A percentile compares a stretch with the other conserved stretches of the same genome.
Conservation (phyloP, 306 rosid genomes). For the Erythrophleum fordii region DNA sequence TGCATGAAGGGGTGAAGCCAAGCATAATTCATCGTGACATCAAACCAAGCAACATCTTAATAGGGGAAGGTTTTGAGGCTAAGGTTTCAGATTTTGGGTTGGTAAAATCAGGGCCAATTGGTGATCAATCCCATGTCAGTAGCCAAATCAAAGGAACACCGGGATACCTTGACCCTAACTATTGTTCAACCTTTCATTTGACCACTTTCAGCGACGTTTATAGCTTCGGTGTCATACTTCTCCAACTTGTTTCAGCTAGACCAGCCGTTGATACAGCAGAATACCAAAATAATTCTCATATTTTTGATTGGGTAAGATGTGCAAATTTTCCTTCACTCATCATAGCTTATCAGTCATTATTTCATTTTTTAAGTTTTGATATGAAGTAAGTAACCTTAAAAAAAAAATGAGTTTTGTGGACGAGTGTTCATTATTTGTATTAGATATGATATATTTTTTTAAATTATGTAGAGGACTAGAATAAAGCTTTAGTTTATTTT, state of each 20-base stretch:
- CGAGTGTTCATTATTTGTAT: too few relatives aligned
- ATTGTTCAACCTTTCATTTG: conserved; percentile 80
- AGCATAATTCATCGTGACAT: conserved; percentile 81
- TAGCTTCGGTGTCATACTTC: conserved; percentile 81
- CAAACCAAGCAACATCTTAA: conserved; percentile 82
- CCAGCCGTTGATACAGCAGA: conserved; percentile 57
- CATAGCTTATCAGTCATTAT: not conserved
- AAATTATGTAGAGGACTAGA: too few relatives aligned
- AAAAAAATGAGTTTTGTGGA: too few relatives aligned
- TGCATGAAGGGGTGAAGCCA: conserved; percentile 73
- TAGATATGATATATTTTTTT: too few relatives aligned
- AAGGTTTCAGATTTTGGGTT: conserved; percentile 91
- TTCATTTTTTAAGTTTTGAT: not conserved
- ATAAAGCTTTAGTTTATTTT: too few relatives aligned
- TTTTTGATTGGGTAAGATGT: conserved; percentile 73
- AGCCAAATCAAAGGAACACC: conserved; percentile 96
- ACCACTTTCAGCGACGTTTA: conserved; percentile 78
- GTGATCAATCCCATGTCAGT: conserved; percentile 81
- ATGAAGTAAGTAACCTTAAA: too few relatives aligned
- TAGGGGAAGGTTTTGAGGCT: conserved; percentile 78
- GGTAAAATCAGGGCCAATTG: conserved; percentile 71
- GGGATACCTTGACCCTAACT: conserved; percentile 85
- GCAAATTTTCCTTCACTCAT: not conserved
- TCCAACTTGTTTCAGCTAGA: conserved; percentile 77
- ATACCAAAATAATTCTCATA: conserved; percentile 49